Evolutionary conservation across 257 asterid genomes (phyloP).

Genomic region (Fraxinus americana): DNA sequence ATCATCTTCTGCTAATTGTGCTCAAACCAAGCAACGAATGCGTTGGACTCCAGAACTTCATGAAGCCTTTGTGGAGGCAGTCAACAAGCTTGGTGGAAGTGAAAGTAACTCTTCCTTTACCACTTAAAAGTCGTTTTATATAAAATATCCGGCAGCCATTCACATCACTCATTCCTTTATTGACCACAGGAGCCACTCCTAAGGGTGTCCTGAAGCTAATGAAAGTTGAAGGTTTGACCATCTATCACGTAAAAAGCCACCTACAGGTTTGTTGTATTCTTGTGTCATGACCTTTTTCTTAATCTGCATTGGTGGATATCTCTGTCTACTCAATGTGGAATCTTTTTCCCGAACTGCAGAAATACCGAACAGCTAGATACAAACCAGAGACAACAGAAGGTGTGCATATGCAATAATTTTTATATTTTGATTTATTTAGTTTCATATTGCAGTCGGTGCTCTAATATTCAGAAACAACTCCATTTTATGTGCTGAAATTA

Average conservation of each 20-base stretch:
- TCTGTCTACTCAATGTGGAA: conserved; percentile 24
- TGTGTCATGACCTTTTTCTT: conserved; percentile 7
- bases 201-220: conserved; percentile 52
- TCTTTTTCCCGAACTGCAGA: conserved; percentile 54
- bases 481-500: neutral
- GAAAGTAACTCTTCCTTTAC: conserved; percentile 56
- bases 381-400: conserved; percentile 87
- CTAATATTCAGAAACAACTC: neutral
- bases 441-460: neutral
- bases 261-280: conserved; percentile 55
- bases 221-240: conserved; percentile 56
- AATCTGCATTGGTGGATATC: conserved; percentile 17
- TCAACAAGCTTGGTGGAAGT: conserved; percentile 91
- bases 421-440: conserved; percentile 14
- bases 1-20: conserved; percentile 65
- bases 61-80: conserved; percentile 87
- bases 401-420: conserved; percentile 28
- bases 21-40: conserved; percentile 81
- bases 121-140: conserved; percentile 17
- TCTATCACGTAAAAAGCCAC: conserved; percentile 55
- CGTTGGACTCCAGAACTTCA: conserved; percentile 95
- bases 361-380: conserved; percentile 90
- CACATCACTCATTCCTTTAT: conserved; percentile 13
- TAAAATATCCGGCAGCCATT: conserved; percentile 19
- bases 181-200: conserved; percentile 66